These are phyloP conservation scores for Tricholoma terreum DNA, from an alignment of 768 basidiomycete species.

Conservation along the genomic window DNA sequence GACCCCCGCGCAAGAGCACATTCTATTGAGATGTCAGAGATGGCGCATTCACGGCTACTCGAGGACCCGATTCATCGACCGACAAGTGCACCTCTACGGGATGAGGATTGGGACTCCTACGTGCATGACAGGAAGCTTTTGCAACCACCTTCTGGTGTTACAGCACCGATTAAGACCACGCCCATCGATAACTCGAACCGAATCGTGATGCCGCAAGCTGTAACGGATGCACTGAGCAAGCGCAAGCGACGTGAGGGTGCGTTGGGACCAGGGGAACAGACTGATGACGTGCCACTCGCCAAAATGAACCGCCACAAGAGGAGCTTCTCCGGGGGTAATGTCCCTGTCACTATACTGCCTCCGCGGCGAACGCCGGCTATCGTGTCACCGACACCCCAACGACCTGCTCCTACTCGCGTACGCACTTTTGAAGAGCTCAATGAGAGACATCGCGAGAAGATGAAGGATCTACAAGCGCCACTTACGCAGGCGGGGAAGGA, in stretches of 20 bases:
- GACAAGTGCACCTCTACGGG: conserved; percentile 68
- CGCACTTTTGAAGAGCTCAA: conserved; percentile 86
- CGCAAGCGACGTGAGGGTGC: conserved; percentile 73
- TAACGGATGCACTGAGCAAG: conserved; percentile 68
- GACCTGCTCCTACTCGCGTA: conserved; percentile 48
- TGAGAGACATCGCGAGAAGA: conserved; percentile 81
- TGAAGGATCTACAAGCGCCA: conserved; percentile 79
- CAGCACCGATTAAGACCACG: conserved; percentile 73
- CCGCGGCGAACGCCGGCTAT: conserved; percentile 40
- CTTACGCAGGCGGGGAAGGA: conserved; percentile 79
- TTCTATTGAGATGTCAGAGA: conserved; percentile 65
- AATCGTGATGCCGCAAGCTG: conserved; percentile 63
- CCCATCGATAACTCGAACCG: conserved; percentile 40
- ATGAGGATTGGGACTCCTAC: conserved; percentile 86
- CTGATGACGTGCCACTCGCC: conserved; percentile 48
- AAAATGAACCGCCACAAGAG: conserved; percentile 26
- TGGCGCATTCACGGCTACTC: conserved; percentile 40
- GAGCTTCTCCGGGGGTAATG: conserved; percentile 27
- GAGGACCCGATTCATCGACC: conserved; percentile 63
- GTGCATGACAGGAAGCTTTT: conserved; percentile 80
- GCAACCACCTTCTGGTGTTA: conserved; percentile 78
- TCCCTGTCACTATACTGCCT: conserved; percentile 46
- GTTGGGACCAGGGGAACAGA: conserved; percentile 43
- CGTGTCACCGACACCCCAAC: conserved; percentile 47
- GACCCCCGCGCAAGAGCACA: conserved; percentile 69